Conservation (phyloP, 495 filamentous ascomycete species). For the Daldinia grandis region DNA sequence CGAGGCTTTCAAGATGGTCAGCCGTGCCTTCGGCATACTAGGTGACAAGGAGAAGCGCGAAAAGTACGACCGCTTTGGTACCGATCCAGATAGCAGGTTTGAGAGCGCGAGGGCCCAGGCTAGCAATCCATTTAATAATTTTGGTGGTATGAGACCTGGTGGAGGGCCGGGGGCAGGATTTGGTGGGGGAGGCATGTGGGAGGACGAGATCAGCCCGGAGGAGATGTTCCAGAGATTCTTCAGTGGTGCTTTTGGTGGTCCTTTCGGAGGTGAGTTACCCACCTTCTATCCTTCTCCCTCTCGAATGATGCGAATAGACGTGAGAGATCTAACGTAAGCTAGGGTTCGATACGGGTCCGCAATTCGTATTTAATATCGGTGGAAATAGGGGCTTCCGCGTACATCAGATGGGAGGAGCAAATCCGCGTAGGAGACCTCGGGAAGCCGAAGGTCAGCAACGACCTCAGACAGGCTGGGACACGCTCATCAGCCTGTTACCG, state of each 20-base stretch:
- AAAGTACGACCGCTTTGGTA: slow-evolving; percentile 86
- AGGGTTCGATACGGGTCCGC: slow-evolving; percentile 75
- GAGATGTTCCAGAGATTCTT: slow-evolving; percentile 98
- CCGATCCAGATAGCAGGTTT: slow-evolving; percentile 89
- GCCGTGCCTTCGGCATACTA: slow-evolving; percentile 89
- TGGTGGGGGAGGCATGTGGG: slow-evolving; percentile 72
- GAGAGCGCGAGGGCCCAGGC: slow-evolving; percentile 64
- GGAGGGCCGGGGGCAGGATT: slow-evolving; percentile 48
- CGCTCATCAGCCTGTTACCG: slow-evolving; percentile 74
- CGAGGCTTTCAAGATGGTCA: slow-evolving; percentile 98
- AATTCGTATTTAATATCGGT: slow-evolving; percentile 92
- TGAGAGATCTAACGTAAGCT: neutral
- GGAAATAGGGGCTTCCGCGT: slow-evolving; percentile 83
- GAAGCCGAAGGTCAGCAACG: slow-evolving; percentile 61
- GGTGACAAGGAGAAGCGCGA: slow-evolving; percentile 92
- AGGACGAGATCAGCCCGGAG: slow-evolving; percentile 94
- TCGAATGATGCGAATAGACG: neutral
- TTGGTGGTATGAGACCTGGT: slow-evolving; percentile 58
- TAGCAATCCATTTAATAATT: slow-evolving; percentile 77
- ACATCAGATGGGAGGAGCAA: slow-evolving; percentile 81
- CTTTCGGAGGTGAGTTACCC: neutral
- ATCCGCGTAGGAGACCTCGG: slow-evolving; percentile 73
- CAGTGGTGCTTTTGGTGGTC: slow-evolving; percentile 72
- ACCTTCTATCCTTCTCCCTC: neutral
- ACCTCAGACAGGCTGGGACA: slow-evolving; percentile 63